Conservation (phyloP, 768 basidiomycete genomes). For the Dioszegia hungarica region DNA sequence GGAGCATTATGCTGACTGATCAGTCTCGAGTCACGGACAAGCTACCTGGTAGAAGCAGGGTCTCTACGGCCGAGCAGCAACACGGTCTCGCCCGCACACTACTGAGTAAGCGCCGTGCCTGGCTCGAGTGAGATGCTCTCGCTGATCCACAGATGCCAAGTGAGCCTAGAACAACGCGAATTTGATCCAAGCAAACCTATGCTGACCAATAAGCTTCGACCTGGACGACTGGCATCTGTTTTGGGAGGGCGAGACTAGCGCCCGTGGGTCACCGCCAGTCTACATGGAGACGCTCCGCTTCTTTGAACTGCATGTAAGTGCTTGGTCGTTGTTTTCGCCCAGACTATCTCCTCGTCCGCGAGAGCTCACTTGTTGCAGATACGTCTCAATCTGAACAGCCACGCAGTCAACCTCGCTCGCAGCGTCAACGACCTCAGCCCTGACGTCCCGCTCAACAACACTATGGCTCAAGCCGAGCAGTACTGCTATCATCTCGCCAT, state of each 20-base stretch:
- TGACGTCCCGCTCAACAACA: not conserved
- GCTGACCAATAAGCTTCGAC: constrained; percentile 7
- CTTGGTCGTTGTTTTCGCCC: too few relatives aligned
- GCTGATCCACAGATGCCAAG: not conserved
- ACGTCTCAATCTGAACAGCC: constrained; percentile 17
- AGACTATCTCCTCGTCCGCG: too few relatives aligned
- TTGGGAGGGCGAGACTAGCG: constrained; percentile 8
- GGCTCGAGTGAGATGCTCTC: not conserved
- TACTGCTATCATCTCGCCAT: constrained; percentile 12
- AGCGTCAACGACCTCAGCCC: not conserved
- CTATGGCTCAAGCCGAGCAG: constrained; percentile 6
- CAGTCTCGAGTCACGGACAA: not conserved
- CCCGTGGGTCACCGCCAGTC: not conserved
- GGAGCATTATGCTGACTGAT: not conserved
- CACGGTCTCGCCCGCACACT: not conserved
- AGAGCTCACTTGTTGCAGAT: not conserved
- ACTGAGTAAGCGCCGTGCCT: not conserved
- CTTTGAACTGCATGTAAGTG: constrained; percentile 18
- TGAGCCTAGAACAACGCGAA: not conserved
- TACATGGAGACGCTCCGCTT: constrained; percentile 11
- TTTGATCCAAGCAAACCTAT: not conserved
- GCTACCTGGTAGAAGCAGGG: not conserved
- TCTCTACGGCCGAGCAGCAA: not conserved
- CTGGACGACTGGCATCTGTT: constrained; percentile 15
- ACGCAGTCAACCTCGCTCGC: constrained; percentile 7